Evolutionary conservation across 345 rosid species (phyloP).

Genomic region (Punica granatum): DNA sequence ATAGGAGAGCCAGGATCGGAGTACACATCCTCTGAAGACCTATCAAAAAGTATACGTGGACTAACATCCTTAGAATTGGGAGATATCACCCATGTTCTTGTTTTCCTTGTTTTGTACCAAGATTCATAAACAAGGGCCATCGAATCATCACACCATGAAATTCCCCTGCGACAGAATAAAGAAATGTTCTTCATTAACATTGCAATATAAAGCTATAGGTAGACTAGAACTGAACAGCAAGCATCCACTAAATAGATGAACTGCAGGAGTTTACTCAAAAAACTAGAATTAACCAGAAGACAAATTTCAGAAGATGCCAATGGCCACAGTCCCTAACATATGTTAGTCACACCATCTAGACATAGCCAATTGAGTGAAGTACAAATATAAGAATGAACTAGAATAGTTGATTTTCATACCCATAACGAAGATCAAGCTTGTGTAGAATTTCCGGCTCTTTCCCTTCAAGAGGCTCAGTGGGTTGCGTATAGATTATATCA

Average conservation of each 20-base stretch:
- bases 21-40: slow-evolving; percentile 96
- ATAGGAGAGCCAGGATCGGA: slow-evolving; percentile 99
- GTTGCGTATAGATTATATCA: slow-evolving; percentile 74
- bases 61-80: slow-evolving; percentile 58
- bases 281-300: neutral
- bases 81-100: slow-evolving; percentile 86
- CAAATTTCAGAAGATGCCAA: neutral
- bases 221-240: neutral
- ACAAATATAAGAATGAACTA: neutral
- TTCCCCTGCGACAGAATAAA: slow-evolving; percentile 45
- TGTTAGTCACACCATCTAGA: neutral
- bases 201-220: neutral
- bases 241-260: neutral
- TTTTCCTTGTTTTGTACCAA: slow-evolving; percentile 90
- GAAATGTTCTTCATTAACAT: neutral
- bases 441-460: slow-evolving; percentile 75
- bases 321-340: neutral
- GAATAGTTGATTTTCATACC: slow-evolving; percentile 33
- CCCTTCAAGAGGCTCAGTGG: slow-evolving; percentile 65
- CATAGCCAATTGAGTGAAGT: neutral
- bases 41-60: slow-evolving; percentile 81
- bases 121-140: slow-evolving; percentile 90
- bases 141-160: slow-evolving; percentile 94
- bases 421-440: slow-evolving; percentile 95
- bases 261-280: neutral